phyloP scores from a whole-genome alignment of 148 eudicot species.

The Chenopodium album region DNA sequence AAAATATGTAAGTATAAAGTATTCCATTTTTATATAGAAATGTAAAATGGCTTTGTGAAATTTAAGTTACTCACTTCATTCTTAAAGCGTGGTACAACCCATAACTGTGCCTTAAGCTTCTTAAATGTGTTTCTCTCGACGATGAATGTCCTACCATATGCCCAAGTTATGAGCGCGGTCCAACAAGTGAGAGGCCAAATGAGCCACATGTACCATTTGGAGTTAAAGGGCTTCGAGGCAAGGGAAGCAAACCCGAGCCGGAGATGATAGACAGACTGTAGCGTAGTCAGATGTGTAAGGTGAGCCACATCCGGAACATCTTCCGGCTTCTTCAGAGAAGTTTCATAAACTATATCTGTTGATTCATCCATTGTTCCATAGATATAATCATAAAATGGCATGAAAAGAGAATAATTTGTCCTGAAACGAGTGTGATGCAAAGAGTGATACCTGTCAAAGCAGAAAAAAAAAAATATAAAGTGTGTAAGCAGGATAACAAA shows the following conservation, averaged over 20 bases:
- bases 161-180: slow-evolving; percentile 52
- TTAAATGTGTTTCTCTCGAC: slow-evolving; percentile 51
- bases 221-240: slow-evolving; percentile 57
- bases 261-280: slow-evolving; percentile 71
- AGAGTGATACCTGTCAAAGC: slow-evolving; percentile 58
- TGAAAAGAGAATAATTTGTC: slow-evolving; percentile 77
- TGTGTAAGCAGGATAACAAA: neutral
- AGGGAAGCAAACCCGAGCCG: slow-evolving; percentile 68
- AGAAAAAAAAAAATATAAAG: neutral
- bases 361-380: slow-evolving; percentile 67
- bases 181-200: slow-evolving; percentile 34
- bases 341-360: slow-evolving; percentile 46
- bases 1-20: too few species aligned
- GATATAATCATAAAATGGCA: slow-evolving; percentile 80
- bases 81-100: slow-evolving; percentile 60
- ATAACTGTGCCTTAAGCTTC: slow-evolving; percentile 20
- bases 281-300: slow-evolving; percentile 75
- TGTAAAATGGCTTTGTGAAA: too few species aligned
- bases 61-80: neutral
- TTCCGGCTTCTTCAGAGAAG: slow-evolving; percentile 43
- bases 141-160: slow-evolving; percentile 48
- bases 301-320: slow-evolving; percentile 64
- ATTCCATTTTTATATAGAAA: too few species aligned
- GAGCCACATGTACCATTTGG: slow-evolving; percentile 70
- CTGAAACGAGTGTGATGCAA: slow-evolving; percentile 82